phyloP scores from a whole-genome alignment of 2,329 filamentous ascomycete genomes.

The Talaromyces sp. region DNA sequence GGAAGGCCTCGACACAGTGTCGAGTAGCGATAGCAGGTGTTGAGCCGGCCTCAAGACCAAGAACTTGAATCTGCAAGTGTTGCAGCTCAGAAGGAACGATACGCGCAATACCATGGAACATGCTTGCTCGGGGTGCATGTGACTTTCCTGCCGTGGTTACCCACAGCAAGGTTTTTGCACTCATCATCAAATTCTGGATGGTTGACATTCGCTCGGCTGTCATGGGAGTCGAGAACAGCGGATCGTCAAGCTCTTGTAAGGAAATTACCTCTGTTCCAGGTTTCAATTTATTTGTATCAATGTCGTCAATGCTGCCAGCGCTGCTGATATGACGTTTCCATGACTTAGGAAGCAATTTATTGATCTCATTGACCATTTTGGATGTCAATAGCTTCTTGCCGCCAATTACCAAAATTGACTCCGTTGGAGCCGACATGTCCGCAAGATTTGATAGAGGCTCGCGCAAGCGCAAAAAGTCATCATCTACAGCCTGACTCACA shows the following conservation, averaged over 20 bases:
- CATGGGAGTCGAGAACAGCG: not conserved
- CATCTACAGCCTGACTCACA: constrained; percentile 8
- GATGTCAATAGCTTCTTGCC: not conserved
- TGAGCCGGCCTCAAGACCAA: not conserved
- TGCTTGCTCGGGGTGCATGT: constrained; percentile 2
- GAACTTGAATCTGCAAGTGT: constrained; percentile 5
- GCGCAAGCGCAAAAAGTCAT: not conserved
- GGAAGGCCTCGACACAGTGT: not conserved
- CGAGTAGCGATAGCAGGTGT: constrained; percentile 8
- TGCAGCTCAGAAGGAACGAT: not conserved
- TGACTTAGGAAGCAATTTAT: not conserved
- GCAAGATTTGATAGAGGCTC: not conserved
- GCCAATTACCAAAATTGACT: constrained; percentile 1
- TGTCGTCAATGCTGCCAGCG: not conserved
- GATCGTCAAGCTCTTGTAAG: constrained; percentile 5
- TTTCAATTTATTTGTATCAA: not conserved
- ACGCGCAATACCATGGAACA: constrained; percentile 7
- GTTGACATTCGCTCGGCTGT: not conserved
- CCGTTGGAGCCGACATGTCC: not conserved
- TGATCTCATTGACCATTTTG: not conserved
- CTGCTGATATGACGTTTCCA: not conserved
- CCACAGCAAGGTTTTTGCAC: constrained; percentile 8
- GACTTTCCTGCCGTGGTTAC: not conserved
- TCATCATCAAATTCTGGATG: not conserved
- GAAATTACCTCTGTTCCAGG: not conserved